Percentiles rank a stretch among this genome's conserved stretches.
phyloP scores from a whole-genome alignment of 306 rosid species.

The Vigna mungo region DNA sequence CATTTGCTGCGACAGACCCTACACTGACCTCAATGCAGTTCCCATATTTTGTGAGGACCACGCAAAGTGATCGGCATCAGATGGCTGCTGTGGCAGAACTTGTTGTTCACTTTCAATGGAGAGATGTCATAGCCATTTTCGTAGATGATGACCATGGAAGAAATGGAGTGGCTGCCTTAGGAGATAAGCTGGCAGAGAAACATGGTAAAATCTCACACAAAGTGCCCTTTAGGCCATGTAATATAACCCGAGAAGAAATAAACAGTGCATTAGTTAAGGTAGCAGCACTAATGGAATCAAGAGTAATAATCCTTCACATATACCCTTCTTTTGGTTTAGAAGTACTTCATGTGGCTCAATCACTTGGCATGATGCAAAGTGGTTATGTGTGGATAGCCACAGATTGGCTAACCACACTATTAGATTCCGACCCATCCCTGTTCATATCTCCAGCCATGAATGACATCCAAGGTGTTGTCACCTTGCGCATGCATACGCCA shows the following conservation, averaged over 20 bases:
- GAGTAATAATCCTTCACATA: constrained; percentile 69
- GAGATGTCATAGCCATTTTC: constrained; percentile 74
- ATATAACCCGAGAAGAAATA: constrained; percentile 48
- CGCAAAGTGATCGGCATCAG: constrained; percentile 69
- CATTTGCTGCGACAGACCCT: constrained; percentile 79
- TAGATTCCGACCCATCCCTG: constrained; percentile 56
- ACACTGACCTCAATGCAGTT: constrained; percentile 75
- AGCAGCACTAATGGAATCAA: constrained; percentile 59
- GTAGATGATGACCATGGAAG: constrained; percentile 84
- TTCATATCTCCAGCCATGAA: constrained; percentile 48
- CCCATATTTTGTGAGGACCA: constrained; percentile 76
- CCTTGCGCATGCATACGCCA: constrained; percentile 67
- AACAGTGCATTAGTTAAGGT: constrained; percentile 60
- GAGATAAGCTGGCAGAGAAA: constrained; percentile 69
- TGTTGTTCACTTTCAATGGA: constrained; percentile 69
- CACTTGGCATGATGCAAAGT: constrained; percentile 70
- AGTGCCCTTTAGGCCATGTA: constrained; percentile 52
- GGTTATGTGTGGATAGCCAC: constrained; percentile 89
- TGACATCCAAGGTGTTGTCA: constrained; percentile 67
- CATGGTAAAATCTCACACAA: constrained; percentile 71
- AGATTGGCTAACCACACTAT: constrained; percentile 63
- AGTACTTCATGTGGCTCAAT: constrained; percentile 58
- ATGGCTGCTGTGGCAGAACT: constrained; percentile 84
- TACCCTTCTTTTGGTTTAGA: constrained; percentile 50
- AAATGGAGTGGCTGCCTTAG: constrained; percentile 73